Conservation (phyloP, 176 grass and related monocot species). For the Oryza meridionalis region DNA sequence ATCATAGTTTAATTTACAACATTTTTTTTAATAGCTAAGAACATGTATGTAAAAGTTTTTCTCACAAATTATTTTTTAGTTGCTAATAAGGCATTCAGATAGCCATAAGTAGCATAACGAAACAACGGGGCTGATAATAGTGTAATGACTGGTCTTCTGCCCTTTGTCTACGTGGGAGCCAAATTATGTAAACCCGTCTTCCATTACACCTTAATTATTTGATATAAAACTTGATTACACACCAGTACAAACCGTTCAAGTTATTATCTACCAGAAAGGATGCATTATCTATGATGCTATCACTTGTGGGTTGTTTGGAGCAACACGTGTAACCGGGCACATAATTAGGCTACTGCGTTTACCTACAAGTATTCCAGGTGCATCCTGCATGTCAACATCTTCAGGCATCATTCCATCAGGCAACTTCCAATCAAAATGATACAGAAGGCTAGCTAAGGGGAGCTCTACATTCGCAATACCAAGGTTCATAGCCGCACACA, state of each 20-base stretch:
- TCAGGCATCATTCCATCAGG: background rate
- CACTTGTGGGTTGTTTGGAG: background rate
- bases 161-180: background rate
- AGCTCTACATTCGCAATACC: background rate
- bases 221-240: background rate
- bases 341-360: background rate
- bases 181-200: background rate
- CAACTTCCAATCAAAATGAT: slow-evolving; percentile 26
- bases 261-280: background rate
- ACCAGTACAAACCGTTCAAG: background rate
- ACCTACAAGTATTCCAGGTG: background rate
- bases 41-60: no score
- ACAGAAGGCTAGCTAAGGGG: background rate
- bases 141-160: background rate
- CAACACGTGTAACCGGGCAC: background rate
- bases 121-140: no score
- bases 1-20: no score
- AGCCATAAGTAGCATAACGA: no score
- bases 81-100: no score
- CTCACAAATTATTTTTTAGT: no score
- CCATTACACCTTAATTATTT: background rate
- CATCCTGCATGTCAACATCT: background rate
- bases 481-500: background rate
- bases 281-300: background rate
- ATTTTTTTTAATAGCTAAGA: no score